phyloP scores from a whole-genome alignment of 2,329 filamentous ascomycete genomes.

The Colletotrichum chlorophyti region DNA sequence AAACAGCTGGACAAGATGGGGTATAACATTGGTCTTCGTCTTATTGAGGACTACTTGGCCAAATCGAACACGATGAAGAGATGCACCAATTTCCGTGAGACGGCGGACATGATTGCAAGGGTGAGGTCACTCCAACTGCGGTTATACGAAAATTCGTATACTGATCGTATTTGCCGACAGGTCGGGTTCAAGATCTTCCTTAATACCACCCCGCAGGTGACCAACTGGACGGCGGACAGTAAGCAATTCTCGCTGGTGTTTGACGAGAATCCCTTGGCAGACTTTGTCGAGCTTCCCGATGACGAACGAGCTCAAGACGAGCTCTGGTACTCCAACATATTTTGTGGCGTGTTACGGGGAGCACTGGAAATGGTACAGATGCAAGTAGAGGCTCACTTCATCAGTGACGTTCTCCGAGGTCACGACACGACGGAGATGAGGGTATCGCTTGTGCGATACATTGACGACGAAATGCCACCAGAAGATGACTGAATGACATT shows the following conservation, averaged over 20 bases:
- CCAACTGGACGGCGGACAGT: constrained; percentile 95
- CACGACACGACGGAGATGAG: constrained; percentile 98
- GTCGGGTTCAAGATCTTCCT: constrained; percentile 99
- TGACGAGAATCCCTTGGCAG: constrained; percentile 94
- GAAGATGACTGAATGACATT: constrained; percentile 78
- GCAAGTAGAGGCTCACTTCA: constrained; percentile 97
- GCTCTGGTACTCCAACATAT: constrained; percentile 97
- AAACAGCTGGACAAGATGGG: constrained; percentile 99
- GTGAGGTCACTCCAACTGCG: constrained; percentile 50
- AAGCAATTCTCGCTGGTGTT: constrained; percentile 97
- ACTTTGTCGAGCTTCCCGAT: constrained; percentile 97
- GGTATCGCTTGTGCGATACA: constrained; percentile 88
- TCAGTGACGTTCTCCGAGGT: constrained; percentile 89
- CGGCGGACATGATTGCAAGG: constrained; percentile 95
- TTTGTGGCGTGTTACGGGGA: constrained; percentile 90
- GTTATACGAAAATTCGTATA: background rate
- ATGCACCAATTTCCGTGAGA: constrained; percentile 93
- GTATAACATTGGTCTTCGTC: constrained; percentile 93
- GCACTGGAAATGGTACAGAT: constrained; percentile 99
- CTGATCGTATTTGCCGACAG: constrained; percentile 51
- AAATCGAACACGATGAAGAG: constrained; percentile 90
- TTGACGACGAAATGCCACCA: constrained; percentile 95
- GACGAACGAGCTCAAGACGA: constrained; percentile 96
- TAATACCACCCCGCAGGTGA: constrained; percentile 91
- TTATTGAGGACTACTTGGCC: constrained; percentile 97